A percentile compares a stretch with the other conserved stretches of the same genome.
phyloP scores from a whole-genome alignment of 371 early-diverging fungal genomes.

The Mortierella sp. region DNA sequence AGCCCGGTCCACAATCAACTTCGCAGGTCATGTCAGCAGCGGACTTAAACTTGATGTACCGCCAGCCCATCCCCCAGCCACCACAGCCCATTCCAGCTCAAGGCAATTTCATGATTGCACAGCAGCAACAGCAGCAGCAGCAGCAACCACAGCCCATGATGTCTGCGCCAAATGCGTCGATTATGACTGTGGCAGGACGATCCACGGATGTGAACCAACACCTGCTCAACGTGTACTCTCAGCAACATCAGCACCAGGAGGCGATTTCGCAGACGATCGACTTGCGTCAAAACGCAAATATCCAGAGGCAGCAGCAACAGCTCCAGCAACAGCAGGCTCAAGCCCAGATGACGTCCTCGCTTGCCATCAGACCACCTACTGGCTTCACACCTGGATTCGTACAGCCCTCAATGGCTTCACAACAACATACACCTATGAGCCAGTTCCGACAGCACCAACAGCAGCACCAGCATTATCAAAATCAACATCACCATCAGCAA shows the following conservation, averaged over 20 bases:
- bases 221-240: conserved; percentile 33
- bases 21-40: background rate
- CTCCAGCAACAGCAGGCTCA: conserved; percentile 46
- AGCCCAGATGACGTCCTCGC: conserved; percentile 36
- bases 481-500: conserved; percentile 23
- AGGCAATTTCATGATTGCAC: background rate
- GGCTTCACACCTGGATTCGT: conserved; percentile 19
- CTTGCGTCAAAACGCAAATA: conserved; percentile 33
- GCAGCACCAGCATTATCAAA: conserved; percentile 26
- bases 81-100: conserved; percentile 8
- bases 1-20: background rate
- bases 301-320: conserved; percentile 34
- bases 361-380: conserved; percentile 37
- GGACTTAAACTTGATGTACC: background rate
- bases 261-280: conserved; percentile 31
- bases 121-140: conserved; percentile 10
- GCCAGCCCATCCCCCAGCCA: conserved; percentile 17
- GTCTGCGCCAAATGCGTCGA: conserved; percentile 5
- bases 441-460: conserved; percentile 10
- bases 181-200: background rate
- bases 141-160: conserved; percentile 23
- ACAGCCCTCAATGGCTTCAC: background rate
- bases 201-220: conserved; percentile 22
- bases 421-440: background rate
- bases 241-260: conserved; percentile 47